Percentiles rank a stretch among this genome's conserved stretches.
These are phyloP conservation scores for Curvularia sp. DNA, from an alignment of 2,329 filamentous ascomycete species.

Conservation along the genomic window DNA sequence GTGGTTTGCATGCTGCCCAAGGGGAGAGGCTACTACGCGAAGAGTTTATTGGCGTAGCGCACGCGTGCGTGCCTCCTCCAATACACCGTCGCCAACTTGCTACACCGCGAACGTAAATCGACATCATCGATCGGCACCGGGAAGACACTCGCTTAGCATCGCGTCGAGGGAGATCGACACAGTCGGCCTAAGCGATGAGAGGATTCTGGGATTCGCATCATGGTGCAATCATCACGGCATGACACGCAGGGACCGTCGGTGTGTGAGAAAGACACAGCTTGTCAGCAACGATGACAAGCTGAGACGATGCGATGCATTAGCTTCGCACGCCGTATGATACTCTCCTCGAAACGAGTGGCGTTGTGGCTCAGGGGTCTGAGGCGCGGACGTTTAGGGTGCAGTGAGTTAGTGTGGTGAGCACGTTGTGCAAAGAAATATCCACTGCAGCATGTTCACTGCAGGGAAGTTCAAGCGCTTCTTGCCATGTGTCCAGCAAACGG, in stretches of 20 bases:
- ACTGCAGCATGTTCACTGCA: not conserved
- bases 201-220: not conserved
- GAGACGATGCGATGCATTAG: constrained; percentile 4
- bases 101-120: not conserved
- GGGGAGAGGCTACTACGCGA: constrained; percentile 1
- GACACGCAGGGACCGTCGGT: constrained; percentile 4
- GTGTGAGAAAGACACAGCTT: not conserved
- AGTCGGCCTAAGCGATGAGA: constrained; percentile 1
- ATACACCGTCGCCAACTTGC: not conserved
- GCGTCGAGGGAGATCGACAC: constrained; percentile 6
- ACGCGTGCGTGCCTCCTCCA: not conserved
- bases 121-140: constrained; percentile 2
- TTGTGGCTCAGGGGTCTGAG: not conserved
- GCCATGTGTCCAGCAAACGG: not conserved
- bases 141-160: not conserved
- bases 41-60: not conserved
- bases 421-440: constrained; percentile 3
- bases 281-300: constrained; percentile 1
- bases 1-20: not conserved
- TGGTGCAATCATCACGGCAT: constrained; percentile 1
- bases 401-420: not conserved
- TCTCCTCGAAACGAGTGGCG: not conserved
- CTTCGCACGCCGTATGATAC: not conserved
- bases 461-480: not conserved
- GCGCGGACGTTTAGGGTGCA: not conserved